Evolutionary conservation across 495 filamentous ascomycete species (phyloP).

Genomic region (Penicillium daleae): DNA sequence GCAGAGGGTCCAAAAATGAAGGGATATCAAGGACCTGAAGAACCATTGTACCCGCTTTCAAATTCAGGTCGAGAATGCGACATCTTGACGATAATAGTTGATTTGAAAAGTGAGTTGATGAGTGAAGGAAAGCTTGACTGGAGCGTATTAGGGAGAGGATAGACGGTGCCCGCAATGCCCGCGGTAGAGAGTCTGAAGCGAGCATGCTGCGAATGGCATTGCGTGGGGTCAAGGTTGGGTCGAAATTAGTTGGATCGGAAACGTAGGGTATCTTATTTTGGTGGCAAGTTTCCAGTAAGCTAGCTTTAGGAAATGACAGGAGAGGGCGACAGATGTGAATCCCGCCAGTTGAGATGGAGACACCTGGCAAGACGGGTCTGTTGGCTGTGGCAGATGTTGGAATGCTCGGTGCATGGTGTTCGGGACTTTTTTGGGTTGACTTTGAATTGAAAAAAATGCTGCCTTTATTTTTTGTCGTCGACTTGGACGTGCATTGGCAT

Average conservation of each 20-base stretch:
- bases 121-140: slow-evolving; percentile 33
- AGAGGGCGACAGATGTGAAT: slow-evolving; percentile 76
- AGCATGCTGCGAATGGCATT: slow-evolving; percentile 79
- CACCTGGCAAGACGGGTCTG: background rate
- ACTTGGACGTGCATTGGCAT: slow-evolving; percentile 11
- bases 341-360: slow-evolving; percentile 67
- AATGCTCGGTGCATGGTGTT: background rate
- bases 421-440: background rate
- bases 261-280: slow-evolving; percentile 69
- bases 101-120: slow-evolving; percentile 40
- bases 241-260: slow-evolving; percentile 84
- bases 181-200: slow-evolving; percentile 61
- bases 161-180: slow-evolving; percentile 66
- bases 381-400: background rate
- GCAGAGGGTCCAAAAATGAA: slow-evolving; percentile 13
- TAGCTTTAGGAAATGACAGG: slow-evolving; percentile 69
- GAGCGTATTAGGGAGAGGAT: slow-evolving; percentile 59
- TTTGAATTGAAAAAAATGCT: slow-evolving; percentile 13
- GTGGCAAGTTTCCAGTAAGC: slow-evolving; percentile 73
- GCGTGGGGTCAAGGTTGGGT: slow-evolving; percentile 73
- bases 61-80: slow-evolving; percentile 43
- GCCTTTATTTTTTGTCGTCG: slow-evolving; percentile 17
- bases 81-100: slow-evolving; percentile 36
- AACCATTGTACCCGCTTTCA: slow-evolving; percentile 41
- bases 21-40: slow-evolving; percentile 39